A percentile compares a stretch with the other conserved stretches of the same genome.
Evolutionary conservation across 805 yeast genomes (phyloP).

Genomic region (fission yeast (Schizosaccharomyces pombe)): DNA sequence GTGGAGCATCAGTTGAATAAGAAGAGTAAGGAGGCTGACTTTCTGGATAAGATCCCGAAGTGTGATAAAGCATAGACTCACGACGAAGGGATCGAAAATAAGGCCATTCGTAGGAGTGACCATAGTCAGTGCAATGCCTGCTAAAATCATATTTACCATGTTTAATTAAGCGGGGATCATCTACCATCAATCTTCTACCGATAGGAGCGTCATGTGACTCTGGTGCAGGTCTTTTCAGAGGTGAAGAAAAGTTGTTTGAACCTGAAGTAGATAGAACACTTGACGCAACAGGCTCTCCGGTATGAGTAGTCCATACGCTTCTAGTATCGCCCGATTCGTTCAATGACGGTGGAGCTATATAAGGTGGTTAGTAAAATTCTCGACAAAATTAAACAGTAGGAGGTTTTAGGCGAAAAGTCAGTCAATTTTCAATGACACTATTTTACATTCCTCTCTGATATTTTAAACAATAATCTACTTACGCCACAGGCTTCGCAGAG

Average conservation of each 20-base stretch:
- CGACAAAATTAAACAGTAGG: background rate
- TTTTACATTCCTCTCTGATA: background rate
- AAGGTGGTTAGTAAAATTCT: background rate
- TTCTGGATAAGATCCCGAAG: no score
- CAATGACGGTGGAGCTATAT: background rate
- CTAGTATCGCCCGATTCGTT: background rate
- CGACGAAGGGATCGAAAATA: conserved; percentile 1
- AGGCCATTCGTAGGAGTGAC: conserved; percentile 1
- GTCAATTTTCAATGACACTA: background rate
- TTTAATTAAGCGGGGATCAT: background rate
- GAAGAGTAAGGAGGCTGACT: background rate
- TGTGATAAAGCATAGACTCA: background rate
- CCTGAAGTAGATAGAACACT: background rate
- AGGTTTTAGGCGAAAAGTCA: no score
- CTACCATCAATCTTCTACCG: background rate
- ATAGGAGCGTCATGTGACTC: background rate
- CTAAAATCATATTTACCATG: background rate
- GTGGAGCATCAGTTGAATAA: background rate
- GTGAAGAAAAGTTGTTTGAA: background rate
- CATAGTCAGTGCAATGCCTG: background rate
- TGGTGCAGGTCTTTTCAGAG: background rate
- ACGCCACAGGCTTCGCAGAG: background rate
- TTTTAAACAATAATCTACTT: background rate
- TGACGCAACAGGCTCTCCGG: background rate
- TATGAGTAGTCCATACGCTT: background rate